Evolutionary conservation across 202 grass and related monocot species (phyloP), one percentile per base, ranked within the genome.

Genomic region (Alloteropsis angusta): DNA sequence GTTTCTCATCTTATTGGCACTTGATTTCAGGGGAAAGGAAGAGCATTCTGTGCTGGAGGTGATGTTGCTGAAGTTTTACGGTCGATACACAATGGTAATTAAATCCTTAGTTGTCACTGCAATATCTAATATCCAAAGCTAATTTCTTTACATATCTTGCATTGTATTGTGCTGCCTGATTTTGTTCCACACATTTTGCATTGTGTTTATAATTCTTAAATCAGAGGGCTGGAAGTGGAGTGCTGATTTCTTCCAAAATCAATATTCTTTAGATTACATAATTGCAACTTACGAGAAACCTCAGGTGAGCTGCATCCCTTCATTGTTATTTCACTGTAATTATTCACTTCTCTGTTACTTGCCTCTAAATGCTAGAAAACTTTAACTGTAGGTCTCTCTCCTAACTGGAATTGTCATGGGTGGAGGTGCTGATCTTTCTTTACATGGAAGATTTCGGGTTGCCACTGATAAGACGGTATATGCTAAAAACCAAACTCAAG

Each of bases 41-140:
- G 87, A 87, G 92, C 95, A 84, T 98, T 98, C 89, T 97, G 95
- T 65, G 85, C 89, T 74, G 95, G 95, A 83, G 95, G 92, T 65
- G 95, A 98, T 85, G 83, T 84, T 76, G 66, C 84, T 73, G 85
- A 60, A 74, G 61, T 84, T 68, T 50, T n/a, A 37, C 81, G 43
- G 39, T 71, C 67, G 60, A 60, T 86, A 79, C 78, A 28, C 30
- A 85, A 82, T 71, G 95, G 89, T 98, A 92, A 34, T 70, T 55
- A 58, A 7, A 60, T 25, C 25, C 46, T 36, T 52, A 60, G 4
- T 75, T 58, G 11, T 9, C 1, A 57, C 32, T 47, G 8, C 21
- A 8, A 13, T 59, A 42, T 71, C 8, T n/a, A 68, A 25, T 56
- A 38, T 38, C 61, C 6, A 52, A 67, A 69, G 44, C 53, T 47